Evolutionary conservation across 179 eudicot genomes (phyloP).

Genomic region (Amaranthus tricolor): DNA sequence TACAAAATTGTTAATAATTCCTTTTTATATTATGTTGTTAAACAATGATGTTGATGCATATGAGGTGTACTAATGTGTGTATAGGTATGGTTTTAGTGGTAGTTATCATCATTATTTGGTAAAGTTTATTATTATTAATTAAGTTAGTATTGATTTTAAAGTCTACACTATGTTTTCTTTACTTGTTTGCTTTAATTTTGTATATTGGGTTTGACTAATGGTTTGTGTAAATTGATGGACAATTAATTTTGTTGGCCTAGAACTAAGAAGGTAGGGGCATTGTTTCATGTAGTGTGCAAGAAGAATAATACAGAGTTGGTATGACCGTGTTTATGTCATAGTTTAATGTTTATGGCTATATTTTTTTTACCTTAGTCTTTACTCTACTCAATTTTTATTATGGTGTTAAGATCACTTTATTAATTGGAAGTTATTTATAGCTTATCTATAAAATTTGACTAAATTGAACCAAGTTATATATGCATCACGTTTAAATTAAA

Average conservation of each 20-base stretch:
- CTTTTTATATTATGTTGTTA: neutral
- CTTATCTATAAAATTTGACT: no score
- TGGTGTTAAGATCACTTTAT: no score
- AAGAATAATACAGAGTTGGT: conserved; percentile 10
- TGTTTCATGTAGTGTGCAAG: neutral
- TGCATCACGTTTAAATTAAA: no score
- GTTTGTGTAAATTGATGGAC: neutral
- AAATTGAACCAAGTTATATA: no score
- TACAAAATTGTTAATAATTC: no score
- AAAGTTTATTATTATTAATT: neutral
- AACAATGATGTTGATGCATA: neutral
- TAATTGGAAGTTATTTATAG: no score
- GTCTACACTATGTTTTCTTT: conserved; percentile 1
- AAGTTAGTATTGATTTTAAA: neutral
- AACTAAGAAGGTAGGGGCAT: neutral
- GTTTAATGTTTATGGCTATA: neutral
- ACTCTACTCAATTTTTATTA: neutral
- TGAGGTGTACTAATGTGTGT: neutral
- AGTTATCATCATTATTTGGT: conserved; percentile 31
- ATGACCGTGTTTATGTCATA: conserved; percentile 9
- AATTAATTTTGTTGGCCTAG: neutral
- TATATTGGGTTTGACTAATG: neutral
- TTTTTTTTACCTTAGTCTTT: neutral
- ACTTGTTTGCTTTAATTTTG: neutral
- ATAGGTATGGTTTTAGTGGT: conserved; percentile 23